phyloP scores from a whole-genome alignment of 306 rosid genomes.

The Castanea crenata region DNA sequence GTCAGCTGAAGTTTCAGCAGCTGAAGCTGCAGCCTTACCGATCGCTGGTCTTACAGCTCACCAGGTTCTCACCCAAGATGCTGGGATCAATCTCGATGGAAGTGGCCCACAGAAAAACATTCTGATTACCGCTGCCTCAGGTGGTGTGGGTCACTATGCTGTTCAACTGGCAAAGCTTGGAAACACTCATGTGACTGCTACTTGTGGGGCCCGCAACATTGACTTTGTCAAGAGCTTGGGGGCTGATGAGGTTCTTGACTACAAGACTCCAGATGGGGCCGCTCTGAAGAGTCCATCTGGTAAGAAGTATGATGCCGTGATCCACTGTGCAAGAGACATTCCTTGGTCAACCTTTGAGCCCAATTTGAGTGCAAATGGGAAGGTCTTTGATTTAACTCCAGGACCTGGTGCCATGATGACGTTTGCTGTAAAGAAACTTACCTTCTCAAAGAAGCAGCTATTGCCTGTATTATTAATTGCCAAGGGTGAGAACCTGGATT shows the following conservation, averaged over 20 bases:
- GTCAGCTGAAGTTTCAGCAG: slow-evolving; percentile 59
- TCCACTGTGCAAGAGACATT: slow-evolving; percentile 53
- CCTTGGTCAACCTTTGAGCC: slow-evolving; percentile 65
- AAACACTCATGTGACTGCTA: slow-evolving; percentile 59
- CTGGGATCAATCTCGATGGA: slow-evolving; percentile 64
- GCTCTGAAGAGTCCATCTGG: slow-evolving; percentile 63
- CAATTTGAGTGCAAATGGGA: slow-evolving; percentile 43
- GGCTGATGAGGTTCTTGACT: slow-evolving; percentile 79
- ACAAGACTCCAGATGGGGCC: slow-evolving; percentile 59
- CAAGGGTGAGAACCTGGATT: slow-evolving; percentile 45
- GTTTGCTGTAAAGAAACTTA: slow-evolving; percentile 44
- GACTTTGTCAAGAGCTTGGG: slow-evolving; percentile 60
- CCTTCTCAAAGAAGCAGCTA: slow-evolving; percentile 59
- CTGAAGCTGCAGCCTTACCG: slow-evolving; percentile 57
- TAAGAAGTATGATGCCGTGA: slow-evolving; percentile 55
- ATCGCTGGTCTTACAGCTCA: slow-evolving; percentile 65
- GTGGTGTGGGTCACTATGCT: slow-evolving; percentile 63
- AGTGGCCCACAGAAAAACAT: slow-evolving; percentile 46
- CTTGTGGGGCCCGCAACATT: slow-evolving; percentile 68
- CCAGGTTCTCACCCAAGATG: slow-evolving; percentile 56
- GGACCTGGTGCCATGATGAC: slow-evolving; percentile 11
- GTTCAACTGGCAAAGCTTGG: slow-evolving; percentile 73
- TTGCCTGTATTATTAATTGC: slow-evolving; percentile 27
- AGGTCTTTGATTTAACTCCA: slow-evolving; percentile 61
- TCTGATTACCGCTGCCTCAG: slow-evolving; percentile 64